phyloP scores from a whole-genome alignment of 495 filamentous ascomycete genomes.

The Podospora tetraspora region DNA sequence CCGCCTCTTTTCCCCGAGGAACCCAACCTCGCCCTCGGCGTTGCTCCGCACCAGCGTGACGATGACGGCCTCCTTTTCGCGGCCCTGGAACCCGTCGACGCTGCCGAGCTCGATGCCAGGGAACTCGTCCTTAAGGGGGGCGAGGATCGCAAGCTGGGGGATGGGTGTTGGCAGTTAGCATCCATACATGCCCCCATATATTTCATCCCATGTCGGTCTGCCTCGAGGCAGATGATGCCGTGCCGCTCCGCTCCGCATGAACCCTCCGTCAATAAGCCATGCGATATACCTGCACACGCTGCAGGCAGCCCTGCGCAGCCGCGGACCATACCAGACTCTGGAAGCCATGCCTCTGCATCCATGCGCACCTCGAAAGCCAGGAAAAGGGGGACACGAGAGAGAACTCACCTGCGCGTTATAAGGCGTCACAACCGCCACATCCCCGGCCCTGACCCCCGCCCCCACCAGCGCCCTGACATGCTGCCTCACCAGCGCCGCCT shows the following conservation, averaged over 20 bases:
- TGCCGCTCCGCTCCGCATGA: constrained; percentile 5
- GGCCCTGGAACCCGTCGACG: constrained; percentile 94
- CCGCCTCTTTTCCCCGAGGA: constrained; percentile 86
- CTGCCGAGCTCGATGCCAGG: constrained; percentile 85
- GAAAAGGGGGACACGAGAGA: neutral
- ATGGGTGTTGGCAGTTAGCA: neutral
- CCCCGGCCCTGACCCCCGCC: constrained; percentile 70
- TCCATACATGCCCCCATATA: neutral
- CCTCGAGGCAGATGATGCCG: neutral
- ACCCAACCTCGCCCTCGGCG: constrained; percentile 78
- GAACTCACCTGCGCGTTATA: constrained; percentile 81
- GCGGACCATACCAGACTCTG: neutral
- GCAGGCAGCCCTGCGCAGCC: neutral
- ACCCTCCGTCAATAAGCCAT: constrained; percentile 18
- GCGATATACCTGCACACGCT: constrained; percentile 8
- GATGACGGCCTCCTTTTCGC: constrained; percentile 94
- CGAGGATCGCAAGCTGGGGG: constrained; percentile 63
- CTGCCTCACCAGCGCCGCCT: constrained; percentile 70
- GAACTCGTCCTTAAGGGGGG: constrained; percentile 71
- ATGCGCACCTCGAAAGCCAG: neutral
- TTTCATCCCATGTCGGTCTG: constrained; percentile 10
- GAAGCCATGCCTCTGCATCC: too few relatives aligned
- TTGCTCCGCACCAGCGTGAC: constrained; percentile 91
- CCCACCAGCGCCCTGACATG: constrained; percentile 72
- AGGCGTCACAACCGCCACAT: constrained; percentile 91